A percentile compares a stretch with the other conserved stretches of the same genome.
Evolutionary conservation across 2,329 filamentous ascomycete genomes (phyloP).

Genomic region (Colletotrichum godetiae): DNA sequence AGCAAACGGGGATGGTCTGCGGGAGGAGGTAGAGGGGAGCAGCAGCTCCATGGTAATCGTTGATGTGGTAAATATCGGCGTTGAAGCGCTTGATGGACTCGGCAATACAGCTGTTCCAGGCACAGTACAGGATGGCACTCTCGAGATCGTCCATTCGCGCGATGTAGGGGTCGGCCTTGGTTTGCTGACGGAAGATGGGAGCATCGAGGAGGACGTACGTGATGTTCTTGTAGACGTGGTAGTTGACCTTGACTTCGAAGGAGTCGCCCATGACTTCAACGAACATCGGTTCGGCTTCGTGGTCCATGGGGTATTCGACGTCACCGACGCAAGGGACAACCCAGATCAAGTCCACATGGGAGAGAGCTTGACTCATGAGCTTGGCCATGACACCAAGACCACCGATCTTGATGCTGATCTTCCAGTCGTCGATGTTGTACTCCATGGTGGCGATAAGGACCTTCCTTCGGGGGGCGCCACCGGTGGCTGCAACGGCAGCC

Average conservation of each 20-base stretch:
- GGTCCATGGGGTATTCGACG: conserved; percentile 71
- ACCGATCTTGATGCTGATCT: conserved; percentile 78
- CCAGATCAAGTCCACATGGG: conserved; percentile 74
- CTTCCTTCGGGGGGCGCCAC: conserved; percentile 55
- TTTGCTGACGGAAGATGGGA: conserved; percentile 73
- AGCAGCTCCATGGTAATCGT: conserved; percentile 72
- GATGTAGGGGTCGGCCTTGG: conserved; percentile 72
- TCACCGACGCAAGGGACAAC: conserved; percentile 72
- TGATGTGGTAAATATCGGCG: conserved; percentile 74
- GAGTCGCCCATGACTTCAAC: conserved; percentile 70
- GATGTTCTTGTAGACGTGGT: conserved; percentile 72
- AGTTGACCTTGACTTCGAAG: conserved; percentile 73
- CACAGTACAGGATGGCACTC: conserved; percentile 75
- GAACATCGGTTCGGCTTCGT: conserved; percentile 68
- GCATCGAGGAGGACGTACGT: conserved; percentile 76
- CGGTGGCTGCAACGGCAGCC: conserved; percentile 32
- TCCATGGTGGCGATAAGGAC: conserved; percentile 78
- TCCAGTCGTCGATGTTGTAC: conserved; percentile 78
- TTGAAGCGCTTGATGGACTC: conserved; percentile 71
- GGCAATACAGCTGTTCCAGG: conserved; percentile 78
- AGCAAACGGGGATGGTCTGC: conserved; percentile 68
- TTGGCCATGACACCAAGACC: conserved; percentile 78
- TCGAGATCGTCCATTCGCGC: conserved; percentile 77
- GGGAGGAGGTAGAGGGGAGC: conserved; percentile 75
- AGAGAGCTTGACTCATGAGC: conserved; percentile 74